Base-by-base conservation (phyloP, 2,329 filamentous ascomycete species). In the Xylariaceae sp. region DNA sequence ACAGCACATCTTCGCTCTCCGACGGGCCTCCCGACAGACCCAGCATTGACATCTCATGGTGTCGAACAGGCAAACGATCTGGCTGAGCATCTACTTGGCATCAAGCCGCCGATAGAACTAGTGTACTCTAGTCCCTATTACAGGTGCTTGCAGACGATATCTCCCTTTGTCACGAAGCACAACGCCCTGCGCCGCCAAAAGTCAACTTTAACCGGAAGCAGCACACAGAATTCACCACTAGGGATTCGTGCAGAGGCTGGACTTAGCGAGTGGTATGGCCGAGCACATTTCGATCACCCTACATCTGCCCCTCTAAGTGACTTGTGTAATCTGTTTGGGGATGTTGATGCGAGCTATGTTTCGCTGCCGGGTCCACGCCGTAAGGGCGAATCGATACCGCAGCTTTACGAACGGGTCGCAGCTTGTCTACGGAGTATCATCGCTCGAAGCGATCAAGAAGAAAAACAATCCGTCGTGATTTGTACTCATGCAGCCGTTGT, bases 401-500 rank as follows among this genome's bases (percentile, higher is more conserved):
- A 90, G 61, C 77, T 99, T 15, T 91, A 97, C 66, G 79, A 89
- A 61, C 85, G 94, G 36, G 76, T 92, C 27, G 86, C 88, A 4
- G 82, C 81, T 41, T 81, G 85, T 2, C 71, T 95, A 39, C 73
- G 80, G 39, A 78, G 77, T 42, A 82, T 96, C 58, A 86, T 96
- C 58, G 75, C 78, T 27, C 78, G 82, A 46, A 83, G 89, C 51
- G 90, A 96, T 64, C 68, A 69, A n/a, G 77, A 87, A 43, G 81
- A 83, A n/a, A 75, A 80, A 36, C 82, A 80, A 60, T 79, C 88
- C 0, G 76, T 96, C 19, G 69, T 96, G 38, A 76, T 99, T 36
- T 96, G 89, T 70, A 87, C 89, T 1, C 94, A 99, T 72, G 94
- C 94, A 1, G 94, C 94, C 4, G 83, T 86, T 11, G 80, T 97